phyloP scores from a whole-genome alignment of 805 yeast species.

The Metschnikowia henanensis region DNA sequence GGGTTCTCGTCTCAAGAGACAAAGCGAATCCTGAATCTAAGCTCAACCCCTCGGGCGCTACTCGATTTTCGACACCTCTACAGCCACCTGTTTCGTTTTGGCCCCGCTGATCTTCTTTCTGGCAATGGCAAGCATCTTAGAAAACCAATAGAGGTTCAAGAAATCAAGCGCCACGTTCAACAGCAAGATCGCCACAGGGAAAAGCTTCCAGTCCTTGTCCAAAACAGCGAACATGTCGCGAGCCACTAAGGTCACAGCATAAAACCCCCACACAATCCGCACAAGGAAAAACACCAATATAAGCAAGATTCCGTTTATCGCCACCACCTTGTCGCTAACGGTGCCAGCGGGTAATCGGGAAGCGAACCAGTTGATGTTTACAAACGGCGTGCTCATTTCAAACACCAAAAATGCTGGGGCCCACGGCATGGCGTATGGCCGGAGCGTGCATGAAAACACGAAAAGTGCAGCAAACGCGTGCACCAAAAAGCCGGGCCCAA shows the following conservation, averaged over 20 bases:
- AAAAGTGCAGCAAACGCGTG: conserved; percentile 83
- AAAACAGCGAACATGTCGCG: conserved; percentile 45
- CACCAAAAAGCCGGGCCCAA: conserved; percentile 78
- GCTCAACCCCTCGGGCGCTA: background rate
- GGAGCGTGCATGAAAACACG: conserved; percentile 63
- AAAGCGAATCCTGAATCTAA: too few relatives aligned
- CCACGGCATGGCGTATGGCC: conserved; percentile 80
- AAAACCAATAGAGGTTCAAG: conserved; percentile 84
- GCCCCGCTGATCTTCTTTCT: conserved; percentile 40
- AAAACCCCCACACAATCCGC: conserved; percentile 86
- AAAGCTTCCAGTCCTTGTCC: conserved; percentile 43
- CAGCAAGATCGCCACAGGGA: conserved; percentile 50
- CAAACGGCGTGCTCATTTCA: conserved; percentile 93
- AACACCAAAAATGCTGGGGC: conserved; percentile 80
- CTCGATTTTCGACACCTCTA: conserved; percentile 12
- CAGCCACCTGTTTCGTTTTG: conserved; percentile 7
- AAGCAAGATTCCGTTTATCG: conserved; percentile 71
- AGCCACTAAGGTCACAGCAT: conserved; percentile 58
- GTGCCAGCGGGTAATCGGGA: conserved; percentile 70
- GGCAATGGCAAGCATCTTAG: conserved; percentile 82
- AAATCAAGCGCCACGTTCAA: conserved; percentile 63
- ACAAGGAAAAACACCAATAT: conserved; percentile 71
- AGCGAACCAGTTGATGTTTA: conserved; percentile 90
- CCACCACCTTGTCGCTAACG: conserved; percentile 52
- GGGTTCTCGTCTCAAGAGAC: too few relatives aligned